Base-by-base conservation (phyloP, 352 stramenopile genomes). In the Albugo candida region DNA sequence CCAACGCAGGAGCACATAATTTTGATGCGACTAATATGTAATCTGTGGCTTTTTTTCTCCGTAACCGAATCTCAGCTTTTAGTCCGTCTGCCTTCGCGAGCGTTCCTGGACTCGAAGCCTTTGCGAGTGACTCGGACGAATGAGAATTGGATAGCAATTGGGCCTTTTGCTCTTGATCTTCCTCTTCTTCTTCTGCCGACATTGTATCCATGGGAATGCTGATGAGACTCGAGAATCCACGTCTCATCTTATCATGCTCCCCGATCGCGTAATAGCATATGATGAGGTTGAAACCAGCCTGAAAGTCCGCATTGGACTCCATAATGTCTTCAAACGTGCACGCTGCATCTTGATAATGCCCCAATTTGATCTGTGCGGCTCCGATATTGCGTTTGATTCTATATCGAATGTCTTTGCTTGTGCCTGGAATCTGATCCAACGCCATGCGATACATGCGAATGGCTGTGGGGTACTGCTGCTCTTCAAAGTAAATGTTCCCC, bases 401-500 rank as follows among this genome's bases (percentile, higher is more conserved):
- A 62, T 93, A 94, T 5, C 83, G 70, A 20, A 97, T 75, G 50
- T 96, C 77, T 61, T 97, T 97, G 55, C 85, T 91, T 40, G 77
- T 94, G 55, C 83, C 91, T 1, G 80, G 70, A 58, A 97, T 96
- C 65, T 97, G 93, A 49, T 98, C 93, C 27, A 98, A 63, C 19
- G 93, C 92, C 92, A 98, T 98, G 52, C 89, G 75, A 58, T 97
- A 98, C 80, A 96, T 96, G 54, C 92, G 94, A 35, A 98, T 96
- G 0, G 94, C 93, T 31, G 94, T 83, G 12, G 81, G 67, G 55
- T 80, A 97, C 53, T 96, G 74, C 59, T 95, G 69, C 65, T 97
- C 86, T 45, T 93, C 71, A 56, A 92, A 97, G 75, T 97, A 96
- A 41, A 98, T 93, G 58, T 98, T 98, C 19, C 93, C 93, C 83